Evolutionary conservation across 192 early-diverging fungal species (phyloP).

Genomic region (Oehlia diaphana): DNA sequence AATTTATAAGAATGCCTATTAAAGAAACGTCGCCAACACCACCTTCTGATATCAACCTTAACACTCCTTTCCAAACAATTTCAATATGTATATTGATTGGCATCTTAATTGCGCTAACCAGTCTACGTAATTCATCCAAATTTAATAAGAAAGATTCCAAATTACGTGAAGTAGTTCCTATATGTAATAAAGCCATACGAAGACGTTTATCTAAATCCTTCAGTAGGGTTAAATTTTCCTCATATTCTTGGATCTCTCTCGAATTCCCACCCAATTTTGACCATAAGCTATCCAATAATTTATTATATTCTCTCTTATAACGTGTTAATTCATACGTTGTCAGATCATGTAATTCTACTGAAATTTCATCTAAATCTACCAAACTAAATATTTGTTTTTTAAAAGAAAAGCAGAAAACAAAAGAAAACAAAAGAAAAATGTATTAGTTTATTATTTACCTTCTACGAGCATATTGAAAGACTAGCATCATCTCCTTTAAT

Average conservation of each 20-base stretch:
- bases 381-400: slow-evolving; percentile 23
- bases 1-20: too few relatives aligned
- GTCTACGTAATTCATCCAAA: slow-evolving; percentile 46
- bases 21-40: background rate
- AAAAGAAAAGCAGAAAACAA: background rate
- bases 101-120: slow-evolving; percentile 31
- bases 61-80: slow-evolving; percentile 40
- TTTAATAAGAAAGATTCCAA: slow-evolving; percentile 52
- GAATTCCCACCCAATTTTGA: slow-evolving; percentile 36
- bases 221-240: slow-evolving; percentile 44
- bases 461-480: slow-evolving; percentile 24
- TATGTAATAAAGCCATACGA: slow-evolving; percentile 36
- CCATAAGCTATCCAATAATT: slow-evolving; percentile 37
- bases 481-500: background rate
- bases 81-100: slow-evolving; percentile 44
- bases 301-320: slow-evolving; percentile 33
- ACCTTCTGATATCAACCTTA: slow-evolving; percentile 25
- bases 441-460: slow-evolving; percentile 19
- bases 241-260: slow-evolving; percentile 29
- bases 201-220: slow-evolving; percentile 42
- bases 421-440: background rate
- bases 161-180: slow-evolving; percentile 41
- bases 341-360: slow-evolving; percentile 47
- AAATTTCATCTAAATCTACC: slow-evolving; percentile 38
- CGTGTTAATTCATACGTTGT: slow-evolving; percentile 39